These are phyloP conservation scores for Penicillium olsonii DNA, from an alignment of 2,329 filamentous ascomycete genomes.

Conservation along the genomic window DNA sequence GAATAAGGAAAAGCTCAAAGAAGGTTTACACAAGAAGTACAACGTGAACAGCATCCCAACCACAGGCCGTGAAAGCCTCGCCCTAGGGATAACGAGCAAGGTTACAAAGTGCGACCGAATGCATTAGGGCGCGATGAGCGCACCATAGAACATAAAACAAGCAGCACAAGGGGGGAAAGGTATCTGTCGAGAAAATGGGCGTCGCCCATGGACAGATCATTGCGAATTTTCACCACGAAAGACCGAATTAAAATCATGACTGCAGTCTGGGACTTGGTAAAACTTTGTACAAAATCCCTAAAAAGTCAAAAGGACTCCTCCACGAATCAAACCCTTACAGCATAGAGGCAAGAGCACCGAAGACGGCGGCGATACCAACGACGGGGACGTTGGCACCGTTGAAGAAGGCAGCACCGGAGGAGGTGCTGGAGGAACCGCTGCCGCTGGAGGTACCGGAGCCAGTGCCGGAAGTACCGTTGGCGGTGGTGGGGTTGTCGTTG, in stretches of 20 bases:
- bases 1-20: constrained; percentile 21
- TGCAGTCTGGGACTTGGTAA: constrained; percentile 37
- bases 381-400: constrained; percentile 38
- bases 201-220: constrained; percentile 24
- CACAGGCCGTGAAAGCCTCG: constrained; percentile 2
- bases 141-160: constrained; percentile 21
- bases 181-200: constrained; percentile 22
- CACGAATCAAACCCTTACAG: constrained; percentile 44
- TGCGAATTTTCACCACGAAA: constrained; percentile 33
- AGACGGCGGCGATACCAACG: constrained; percentile 45
- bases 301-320: constrained; percentile 19
- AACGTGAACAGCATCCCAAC: constrained; percentile 6
- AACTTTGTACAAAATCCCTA: constrained; percentile 39
- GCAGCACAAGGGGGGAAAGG: constrained; percentile 16
- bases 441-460: constrained; percentile 27
- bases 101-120: constrained; percentile 24
- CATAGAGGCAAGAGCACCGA: constrained; percentile 49
- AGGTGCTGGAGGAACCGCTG: constrained; percentile 29
- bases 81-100: constrained; percentile 5
- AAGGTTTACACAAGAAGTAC: constrained; percentile 27
- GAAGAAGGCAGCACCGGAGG: constrained; percentile 40
- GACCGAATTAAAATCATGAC: constrained; percentile 46
- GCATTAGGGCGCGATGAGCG: constrained; percentile 19
- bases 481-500: constrained; percentile 38
- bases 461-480: constrained; percentile 35